phyloP scores from a whole-genome alignment of 2,329 filamentous ascomycete genomes.

The Neopestalotiopsis rosae region DNA sequence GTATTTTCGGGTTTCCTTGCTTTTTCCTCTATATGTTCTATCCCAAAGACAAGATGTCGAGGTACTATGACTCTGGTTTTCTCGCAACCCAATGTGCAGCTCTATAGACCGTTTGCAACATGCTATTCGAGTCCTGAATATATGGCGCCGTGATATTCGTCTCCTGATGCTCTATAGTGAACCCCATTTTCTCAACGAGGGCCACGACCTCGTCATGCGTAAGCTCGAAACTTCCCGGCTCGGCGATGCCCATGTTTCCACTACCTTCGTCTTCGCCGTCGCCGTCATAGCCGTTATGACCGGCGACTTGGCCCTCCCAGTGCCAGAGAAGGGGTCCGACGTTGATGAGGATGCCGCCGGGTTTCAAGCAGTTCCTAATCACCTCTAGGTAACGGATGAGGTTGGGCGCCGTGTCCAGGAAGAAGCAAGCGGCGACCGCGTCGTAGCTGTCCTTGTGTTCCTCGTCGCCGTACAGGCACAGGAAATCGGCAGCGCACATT shows the following conservation, averaged over 20 bases:
- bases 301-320: slow-evolving; percentile 77
- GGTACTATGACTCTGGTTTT: slow-evolving; percentile 55
- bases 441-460: slow-evolving; percentile 71
- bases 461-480: slow-evolving; percentile 77
- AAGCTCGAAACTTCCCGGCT: slow-evolving; percentile 89
- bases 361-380: slow-evolving; percentile 76
- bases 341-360: slow-evolving; percentile 85
- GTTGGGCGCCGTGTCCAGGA: slow-evolving; percentile 96
- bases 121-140: slow-evolving; percentile 82
- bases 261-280: slow-evolving; percentile 55
- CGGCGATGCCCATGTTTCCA: slow-evolving; percentile 73
- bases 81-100: slow-evolving; percentile 86
- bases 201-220: slow-evolving; percentile 85
- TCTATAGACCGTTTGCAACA: slow-evolving; percentile 83
- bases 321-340: slow-evolving; percentile 94
- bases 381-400: slow-evolving; percentile 88
- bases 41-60: not conserved
- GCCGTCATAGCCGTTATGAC: slow-evolving; percentile 58
- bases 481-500: slow-evolving; percentile 93
- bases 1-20: not conserved
- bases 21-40: not conserved
- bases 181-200: slow-evolving; percentile 77
- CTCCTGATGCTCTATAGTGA: slow-evolving; percentile 70
- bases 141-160: slow-evolving; percentile 75
- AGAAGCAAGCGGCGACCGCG: slow-evolving; percentile 89